Percentiles rank a stretch among this genome's conserved stretches.
Conservation (phyloP, 352 stramenopile species). For the Pythium brachiatum region DNA sequence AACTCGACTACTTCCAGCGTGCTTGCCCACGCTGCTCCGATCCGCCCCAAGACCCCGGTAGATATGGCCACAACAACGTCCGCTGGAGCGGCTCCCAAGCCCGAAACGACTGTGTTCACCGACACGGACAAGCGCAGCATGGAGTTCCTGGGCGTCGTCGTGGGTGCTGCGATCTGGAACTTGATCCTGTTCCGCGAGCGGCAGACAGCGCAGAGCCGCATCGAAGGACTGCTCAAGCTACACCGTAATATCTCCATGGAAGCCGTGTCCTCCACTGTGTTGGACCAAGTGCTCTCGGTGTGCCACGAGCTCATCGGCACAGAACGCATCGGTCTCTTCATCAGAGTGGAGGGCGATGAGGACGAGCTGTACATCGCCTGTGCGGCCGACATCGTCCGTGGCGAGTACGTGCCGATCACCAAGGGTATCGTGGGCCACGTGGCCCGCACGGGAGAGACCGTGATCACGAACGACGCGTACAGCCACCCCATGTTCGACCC, state of each 20-base stretch:
- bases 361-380: conserved; percentile 68
- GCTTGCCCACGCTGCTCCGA: neutral
- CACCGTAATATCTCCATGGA: conserved; percentile 77
- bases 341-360: conserved; percentile 59
- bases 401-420: conserved; percentile 66
- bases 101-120: conserved; percentile 24
- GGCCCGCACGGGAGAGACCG: conserved; percentile 55
- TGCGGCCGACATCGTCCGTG: conserved; percentile 54
- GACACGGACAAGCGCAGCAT: conserved; percentile 48
- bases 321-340: conserved; percentile 66
- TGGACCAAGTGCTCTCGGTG: conserved; percentile 68
- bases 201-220: conserved; percentile 62
- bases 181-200: conserved; percentile 57
- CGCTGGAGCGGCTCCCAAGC: neutral
- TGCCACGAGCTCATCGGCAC: conserved; percentile 67
- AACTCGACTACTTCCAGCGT: neutral
- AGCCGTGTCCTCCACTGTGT: conserved; percentile 44
- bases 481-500: conserved; percentile 61
- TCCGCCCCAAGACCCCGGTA: neutral
- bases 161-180: conserved; percentile 68
- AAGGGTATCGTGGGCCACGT: conserved; percentile 71
- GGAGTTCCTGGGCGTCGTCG: conserved; percentile 54
- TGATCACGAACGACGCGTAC: conserved; percentile 71
- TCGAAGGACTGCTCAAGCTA: conserved; percentile 66
- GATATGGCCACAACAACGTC: neutral